Evolutionary conservation across 176 grass and related monocot genomes (phyloP).

Genomic region (Oryza glaberrima): DNA sequence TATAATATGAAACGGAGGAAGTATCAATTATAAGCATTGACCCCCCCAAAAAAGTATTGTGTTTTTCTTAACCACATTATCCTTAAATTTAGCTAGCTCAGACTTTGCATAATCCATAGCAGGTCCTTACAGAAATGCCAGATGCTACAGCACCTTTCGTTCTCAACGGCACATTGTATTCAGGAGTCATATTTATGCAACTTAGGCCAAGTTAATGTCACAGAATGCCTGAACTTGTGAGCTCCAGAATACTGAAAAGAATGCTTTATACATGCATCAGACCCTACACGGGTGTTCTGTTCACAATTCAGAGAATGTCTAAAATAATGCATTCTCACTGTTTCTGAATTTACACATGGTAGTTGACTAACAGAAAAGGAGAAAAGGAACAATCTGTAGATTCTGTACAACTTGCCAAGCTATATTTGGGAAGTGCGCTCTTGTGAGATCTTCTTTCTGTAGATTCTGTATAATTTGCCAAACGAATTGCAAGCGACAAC

Average conservation of each 20-base stretch:
- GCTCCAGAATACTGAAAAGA: neutral
- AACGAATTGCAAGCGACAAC: conserved; percentile 5
- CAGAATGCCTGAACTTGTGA: neutral
- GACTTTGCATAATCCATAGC: neutral
- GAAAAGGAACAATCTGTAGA: neutral
- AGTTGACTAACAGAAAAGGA: conserved; percentile 13
- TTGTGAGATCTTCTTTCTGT: neutral
- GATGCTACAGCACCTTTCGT: neutral
- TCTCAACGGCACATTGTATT: neutral
- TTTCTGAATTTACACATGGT: neutral
- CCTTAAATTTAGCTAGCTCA: neutral
- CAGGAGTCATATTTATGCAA: neutral
- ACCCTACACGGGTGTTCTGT: neutral
- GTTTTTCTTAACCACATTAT: neutral
- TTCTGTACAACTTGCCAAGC: conserved; percentile 3
- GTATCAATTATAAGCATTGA: neutral
- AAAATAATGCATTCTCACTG: neutral
- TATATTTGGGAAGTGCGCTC: neutral
- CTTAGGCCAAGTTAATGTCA: neutral
- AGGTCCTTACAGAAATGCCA: neutral
- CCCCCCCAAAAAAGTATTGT: no score
- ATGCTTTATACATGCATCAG: neutral
- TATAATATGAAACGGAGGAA: neutral
- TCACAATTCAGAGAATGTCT: neutral
- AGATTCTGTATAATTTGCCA: neutral